These are phyloP conservation scores for Ganoderma multipileum DNA, from an alignment of 1,284 basidiomycete species.

Conservation along the genomic window DNA sequence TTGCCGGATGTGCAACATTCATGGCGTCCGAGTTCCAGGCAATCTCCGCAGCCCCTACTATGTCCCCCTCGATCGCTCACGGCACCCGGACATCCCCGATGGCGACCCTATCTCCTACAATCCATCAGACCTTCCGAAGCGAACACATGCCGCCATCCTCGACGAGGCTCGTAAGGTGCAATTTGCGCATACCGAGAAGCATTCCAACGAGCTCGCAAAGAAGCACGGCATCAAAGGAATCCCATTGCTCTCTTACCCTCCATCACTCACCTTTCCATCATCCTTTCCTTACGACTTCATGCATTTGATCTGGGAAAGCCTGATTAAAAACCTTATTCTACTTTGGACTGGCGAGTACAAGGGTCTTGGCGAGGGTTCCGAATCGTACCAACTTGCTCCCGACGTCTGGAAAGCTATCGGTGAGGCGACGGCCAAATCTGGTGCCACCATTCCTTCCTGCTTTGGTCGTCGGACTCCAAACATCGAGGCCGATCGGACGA, in stretches of 20 bases:
- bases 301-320: slow-evolving; percentile 53
- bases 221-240: slow-evolving; percentile 50
- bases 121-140: slow-evolving; percentile 45
- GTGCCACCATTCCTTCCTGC: slow-evolving; percentile 45
- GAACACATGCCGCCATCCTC: slow-evolving; percentile 43
- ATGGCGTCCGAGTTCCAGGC: slow-evolving; percentile 42
- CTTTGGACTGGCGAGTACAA: slow-evolving; percentile 51
- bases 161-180: slow-evolving; percentile 44
- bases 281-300: slow-evolving; percentile 57
- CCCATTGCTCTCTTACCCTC: slow-evolving; percentile 41
- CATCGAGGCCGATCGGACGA: slow-evolving; percentile 41
- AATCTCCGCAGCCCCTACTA: slow-evolving; percentile 39
- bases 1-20: slow-evolving; percentile 51
- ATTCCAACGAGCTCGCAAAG: slow-evolving; percentile 38
- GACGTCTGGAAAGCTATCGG: slow-evolving; percentile 50
- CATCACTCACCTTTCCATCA: slow-evolving; percentile 45
- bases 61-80: slow-evolving; percentile 39
- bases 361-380: slow-evolving; percentile 41
- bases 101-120: slow-evolving; percentile 36
- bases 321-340: slow-evolving; percentile 45
- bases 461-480: slow-evolving; percentile 48
- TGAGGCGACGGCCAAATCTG: slow-evolving; percentile 36
- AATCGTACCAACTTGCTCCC: slow-evolving; percentile 38
- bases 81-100: slow-evolving; percentile 12
- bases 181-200: slow-evolving; percentile 31